Percentiles rank a stretch among this genome's conserved stretches.
Evolutionary conservation across 805 yeast genomes (phyloP).

Genomic region (Saccharomycopsis sp.): DNA sequence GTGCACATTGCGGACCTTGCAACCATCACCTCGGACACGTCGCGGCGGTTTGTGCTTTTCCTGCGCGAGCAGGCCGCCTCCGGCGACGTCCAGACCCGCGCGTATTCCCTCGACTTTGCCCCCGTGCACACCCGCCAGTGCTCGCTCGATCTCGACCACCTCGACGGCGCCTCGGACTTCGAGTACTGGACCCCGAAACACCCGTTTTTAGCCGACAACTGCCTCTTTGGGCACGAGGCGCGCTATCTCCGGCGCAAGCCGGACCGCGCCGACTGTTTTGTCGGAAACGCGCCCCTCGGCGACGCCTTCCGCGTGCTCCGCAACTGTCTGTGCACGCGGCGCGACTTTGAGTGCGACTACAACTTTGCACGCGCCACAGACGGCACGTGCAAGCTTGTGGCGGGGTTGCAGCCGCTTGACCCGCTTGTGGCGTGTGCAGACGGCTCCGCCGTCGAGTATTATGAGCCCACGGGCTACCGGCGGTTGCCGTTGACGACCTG

Average conservation of each 20-base stretch:
- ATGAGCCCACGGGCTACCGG: slow-evolving; percentile 90
- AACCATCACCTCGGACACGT: slow-evolving; percentile 89
- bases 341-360: slow-evolving; percentile 91
- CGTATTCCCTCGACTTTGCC: slow-evolving; percentile 53
- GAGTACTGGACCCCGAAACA: slow-evolving; percentile 58
- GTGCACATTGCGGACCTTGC: slow-evolving; percentile 64
- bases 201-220: slow-evolving; percentile 42
- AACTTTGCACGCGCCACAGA: slow-evolving; percentile 64
- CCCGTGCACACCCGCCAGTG: slow-evolving; percentile 49
- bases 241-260: slow-evolving; percentile 52
- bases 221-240: slow-evolving; percentile 68
- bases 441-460: slow-evolving; percentile 56
- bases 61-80: slow-evolving; percentile 40
- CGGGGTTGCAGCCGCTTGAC: slow-evolving; percentile 64
- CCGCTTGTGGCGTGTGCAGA: slow-evolving; percentile 51
- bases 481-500: slow-evolving; percentile 82
- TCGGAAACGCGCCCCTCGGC: slow-evolving; percentile 52
- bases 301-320: slow-evolving; percentile 49
- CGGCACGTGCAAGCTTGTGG: slow-evolving; percentile 81
- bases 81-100: slow-evolving; percentile 31
- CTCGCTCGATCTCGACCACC: slow-evolving; percentile 37
- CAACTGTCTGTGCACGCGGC: slow-evolving; percentile 79
- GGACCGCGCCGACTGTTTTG: slow-evolving; percentile 59
- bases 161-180: slow-evolving; percentile 42
- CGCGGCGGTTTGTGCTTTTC: slow-evolving; percentile 67